Evolutionary conservation across 106 monocot genomes (phyloP).

Genomic region (Triglochin maritima): DNA sequence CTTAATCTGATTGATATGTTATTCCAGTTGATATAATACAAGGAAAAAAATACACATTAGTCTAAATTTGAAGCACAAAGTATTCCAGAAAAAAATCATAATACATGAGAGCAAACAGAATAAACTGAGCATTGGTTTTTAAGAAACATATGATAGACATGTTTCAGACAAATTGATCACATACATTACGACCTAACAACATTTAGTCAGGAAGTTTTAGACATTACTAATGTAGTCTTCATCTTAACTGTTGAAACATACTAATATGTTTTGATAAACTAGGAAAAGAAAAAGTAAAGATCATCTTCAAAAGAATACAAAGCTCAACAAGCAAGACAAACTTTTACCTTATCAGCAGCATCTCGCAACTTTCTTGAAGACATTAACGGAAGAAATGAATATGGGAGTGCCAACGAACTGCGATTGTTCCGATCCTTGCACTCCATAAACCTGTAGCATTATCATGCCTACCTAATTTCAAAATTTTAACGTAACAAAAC

Average conservation of each 20-base stretch:
- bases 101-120: neutral
- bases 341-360: constrained; percentile 61
- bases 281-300: neutral
- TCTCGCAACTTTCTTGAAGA: constrained; percentile 57
- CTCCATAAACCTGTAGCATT: constrained; percentile 85
- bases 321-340: neutral
- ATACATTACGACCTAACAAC: too few relatives aligned
- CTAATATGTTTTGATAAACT: neutral
- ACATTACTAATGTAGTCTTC: too few relatives aligned
- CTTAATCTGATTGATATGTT: constrained; percentile 46
- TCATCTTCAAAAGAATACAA: neutral
- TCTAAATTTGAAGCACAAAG: neutral
- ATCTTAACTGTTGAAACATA: too few relatives aligned
- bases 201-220: too few relatives aligned
- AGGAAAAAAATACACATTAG: neutral
- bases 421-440: constrained; percentile 85
- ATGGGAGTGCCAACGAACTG: constrained; percentile 63
- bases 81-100: neutral
- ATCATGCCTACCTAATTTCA: neutral
- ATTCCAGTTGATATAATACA: neutral
- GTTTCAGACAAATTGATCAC: too few relatives aligned
- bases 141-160: neutral
- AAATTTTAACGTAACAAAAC: too few relatives aligned
- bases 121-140: neutral
- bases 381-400: constrained; percentile 81